Evolutionary conservation across 805 yeast species (phyloP).

Genomic region (Lipomyces kockii): DNA sequence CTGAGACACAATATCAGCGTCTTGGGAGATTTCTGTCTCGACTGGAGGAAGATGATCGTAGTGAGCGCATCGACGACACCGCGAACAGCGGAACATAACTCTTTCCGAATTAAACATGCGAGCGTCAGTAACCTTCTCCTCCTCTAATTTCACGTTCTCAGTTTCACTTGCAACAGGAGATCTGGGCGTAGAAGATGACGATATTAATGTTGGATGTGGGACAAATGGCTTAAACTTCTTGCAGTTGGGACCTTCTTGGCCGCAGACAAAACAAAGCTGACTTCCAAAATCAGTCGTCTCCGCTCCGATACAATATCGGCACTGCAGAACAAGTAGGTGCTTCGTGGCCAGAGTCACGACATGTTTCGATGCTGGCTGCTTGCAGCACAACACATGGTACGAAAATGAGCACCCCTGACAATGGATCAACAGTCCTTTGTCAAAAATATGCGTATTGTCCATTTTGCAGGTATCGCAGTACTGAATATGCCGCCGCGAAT

Average conservation of each 20-base stretch:
- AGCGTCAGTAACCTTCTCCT: conserved; percentile 5
- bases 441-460: neutral
- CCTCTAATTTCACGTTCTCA: neutral
- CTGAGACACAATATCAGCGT: neutral
- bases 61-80: conserved; percentile 24
- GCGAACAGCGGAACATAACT: conserved; percentile 30
- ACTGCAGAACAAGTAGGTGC: conserved; percentile 18
- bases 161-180: neutral
- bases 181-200: conserved; percentile 3
- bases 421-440: conserved; percentile 15
- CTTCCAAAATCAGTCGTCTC: conserved; percentile 8
- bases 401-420: conserved; percentile 35
- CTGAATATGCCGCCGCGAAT: conserved; percentile 18
- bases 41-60: conserved; percentile 11
- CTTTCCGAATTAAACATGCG: conserved; percentile 15
- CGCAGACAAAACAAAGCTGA: conserved; percentile 22
- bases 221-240: conserved; percentile 4
- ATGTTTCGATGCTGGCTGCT: neutral
- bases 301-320: conserved; percentile 18
- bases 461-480: conserved; percentile 20
- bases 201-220: neutral
- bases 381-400: conserved; percentile 21
- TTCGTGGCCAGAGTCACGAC: conserved; percentile 8
- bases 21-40: neutral
- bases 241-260: conserved; percentile 11